phyloP scores from a whole-genome alignment of 2,329 filamentous ascomycete species.

The Periconia macrospinosa region DNA sequence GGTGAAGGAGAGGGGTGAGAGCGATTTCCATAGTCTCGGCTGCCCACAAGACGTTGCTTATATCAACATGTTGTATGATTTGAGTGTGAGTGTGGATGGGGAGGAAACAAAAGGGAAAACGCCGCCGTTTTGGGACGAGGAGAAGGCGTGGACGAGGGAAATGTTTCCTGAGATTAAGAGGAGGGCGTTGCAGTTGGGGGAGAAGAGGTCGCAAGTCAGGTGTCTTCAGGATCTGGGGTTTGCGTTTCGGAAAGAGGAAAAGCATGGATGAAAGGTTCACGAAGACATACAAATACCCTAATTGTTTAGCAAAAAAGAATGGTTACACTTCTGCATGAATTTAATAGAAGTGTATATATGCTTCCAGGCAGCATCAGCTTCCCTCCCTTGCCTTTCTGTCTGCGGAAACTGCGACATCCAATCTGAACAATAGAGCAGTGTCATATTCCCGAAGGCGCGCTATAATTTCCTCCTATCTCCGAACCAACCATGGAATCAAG shows the following conservation, averaged over 20 bases:
- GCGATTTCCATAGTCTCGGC: not conserved
- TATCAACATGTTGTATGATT: not conserved
- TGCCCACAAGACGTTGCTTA: not conserved
- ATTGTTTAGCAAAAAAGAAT: too few species aligned
- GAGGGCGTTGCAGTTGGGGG: not conserved
- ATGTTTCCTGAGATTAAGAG: slow-evolving; percentile 1
- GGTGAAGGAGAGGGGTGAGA: not conserved
- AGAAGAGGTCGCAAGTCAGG: not conserved
- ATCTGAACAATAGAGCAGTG: too few species aligned
- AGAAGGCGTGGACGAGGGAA: slow-evolving; percentile 1
- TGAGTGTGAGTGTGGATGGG: not conserved
- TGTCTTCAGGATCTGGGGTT: not conserved
- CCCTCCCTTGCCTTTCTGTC: too few species aligned
- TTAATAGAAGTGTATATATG: too few species aligned
- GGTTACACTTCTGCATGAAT: too few species aligned
- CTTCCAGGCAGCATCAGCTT: too few species aligned
- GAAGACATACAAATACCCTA: too few species aligned
- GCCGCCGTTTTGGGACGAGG: slow-evolving; percentile 1
- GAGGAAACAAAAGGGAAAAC: not conserved
- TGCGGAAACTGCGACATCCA: too few species aligned
- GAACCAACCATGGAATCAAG: too few species aligned
- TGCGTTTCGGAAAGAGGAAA: not conserved
- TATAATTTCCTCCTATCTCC: too few species aligned
- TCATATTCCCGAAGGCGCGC: too few species aligned
- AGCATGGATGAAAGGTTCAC: not conserved